These are phyloP conservation scores for Candida berthetii DNA, from an alignment of 805 yeast species.

Conservation along the genomic window DNA sequence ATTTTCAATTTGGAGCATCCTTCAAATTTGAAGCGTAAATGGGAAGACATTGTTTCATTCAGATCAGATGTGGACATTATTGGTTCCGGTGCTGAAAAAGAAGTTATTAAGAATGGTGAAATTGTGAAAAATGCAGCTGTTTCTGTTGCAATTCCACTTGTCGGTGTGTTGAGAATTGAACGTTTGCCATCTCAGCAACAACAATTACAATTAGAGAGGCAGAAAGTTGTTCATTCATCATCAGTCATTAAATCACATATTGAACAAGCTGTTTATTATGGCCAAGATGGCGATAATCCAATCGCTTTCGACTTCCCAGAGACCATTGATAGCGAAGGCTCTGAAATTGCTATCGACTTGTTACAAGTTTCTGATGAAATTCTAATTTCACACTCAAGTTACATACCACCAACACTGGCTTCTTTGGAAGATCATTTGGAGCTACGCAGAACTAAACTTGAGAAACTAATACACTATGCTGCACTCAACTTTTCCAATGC, in stretches of 20 bases:
- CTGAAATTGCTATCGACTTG: conserved; percentile 47
- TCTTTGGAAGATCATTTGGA: conserved; percentile 45
- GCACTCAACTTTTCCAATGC: conserved; percentile 36
- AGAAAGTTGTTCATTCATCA: conserved; percentile 4
- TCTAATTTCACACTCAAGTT: conserved; percentile 45
- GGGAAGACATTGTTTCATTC: conserved; percentile 78
- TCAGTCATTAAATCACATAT: conserved; percentile 62
- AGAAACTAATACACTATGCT: conserved; percentile 38
- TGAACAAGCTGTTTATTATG: conserved; percentile 77
- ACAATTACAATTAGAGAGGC: conserved; percentile 6
- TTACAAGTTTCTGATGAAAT: conserved; percentile 48
- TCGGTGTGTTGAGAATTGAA: conserved; percentile 61
- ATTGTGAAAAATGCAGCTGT: conserved; percentile 36
- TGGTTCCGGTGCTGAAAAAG: conserved; percentile 52
- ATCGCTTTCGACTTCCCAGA: conserved; percentile 40
- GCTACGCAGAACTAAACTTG: conserved; percentile 38
- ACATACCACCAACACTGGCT: conserved; percentile 47
- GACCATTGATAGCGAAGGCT: conserved; percentile 35
- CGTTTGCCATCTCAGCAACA: conserved; percentile 22
- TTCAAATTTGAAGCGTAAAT: conserved; percentile 37
- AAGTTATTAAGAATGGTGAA: conserved; percentile 16
- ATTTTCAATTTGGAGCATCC: conserved; percentile 28
- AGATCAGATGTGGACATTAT: conserved; percentile 44
- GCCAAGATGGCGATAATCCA: conserved; percentile 35
- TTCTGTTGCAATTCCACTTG: conserved; percentile 40